Evolutionary conservation across 805 yeast species (phyloP).

Genomic region (Yarrowia yakushimensis): DNA sequence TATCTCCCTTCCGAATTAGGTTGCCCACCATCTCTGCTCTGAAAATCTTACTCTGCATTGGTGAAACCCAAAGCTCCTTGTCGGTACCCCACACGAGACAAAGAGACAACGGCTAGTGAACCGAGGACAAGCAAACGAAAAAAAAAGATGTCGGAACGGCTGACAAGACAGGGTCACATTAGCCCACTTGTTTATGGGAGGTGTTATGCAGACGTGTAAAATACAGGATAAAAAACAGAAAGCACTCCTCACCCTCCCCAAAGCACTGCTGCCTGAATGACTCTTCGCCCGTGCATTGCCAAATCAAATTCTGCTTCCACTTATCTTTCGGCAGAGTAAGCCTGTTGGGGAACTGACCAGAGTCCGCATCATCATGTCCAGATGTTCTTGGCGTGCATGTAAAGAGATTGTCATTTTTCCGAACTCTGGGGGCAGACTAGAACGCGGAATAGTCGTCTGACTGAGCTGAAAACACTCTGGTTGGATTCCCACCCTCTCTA

Average conservation of each 20-base stretch:
- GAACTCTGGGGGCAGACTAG: neutral
- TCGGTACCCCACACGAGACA: neutral
- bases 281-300: neutral
- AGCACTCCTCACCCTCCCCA: too few relatives aligned
- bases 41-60: too few relatives aligned
- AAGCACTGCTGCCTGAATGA: neutral
- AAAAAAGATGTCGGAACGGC: neutral
- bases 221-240: too few relatives aligned
- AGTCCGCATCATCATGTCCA: slow-evolving; percentile 4
- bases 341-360: neutral
- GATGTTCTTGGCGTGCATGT: slow-evolving; percentile 1
- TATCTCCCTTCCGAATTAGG: neutral
- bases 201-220: too few relatives aligned
- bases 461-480: neutral
- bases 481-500: too few relatives aligned
- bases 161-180: neutral
- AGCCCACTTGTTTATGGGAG: too few relatives aligned
- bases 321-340: neutral
- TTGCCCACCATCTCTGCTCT: neutral
- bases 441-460: neutral
- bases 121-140: neutral
- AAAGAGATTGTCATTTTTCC: neutral
- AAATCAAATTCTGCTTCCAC: neutral
- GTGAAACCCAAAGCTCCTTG: neutral
- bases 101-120: neutral